A percentile compares a stretch with the other conserved stretches of the same genome.
phyloP scores from a whole-genome alignment of 2,329 filamentous ascomycete species.

The Exophiala alcalophila region DNA sequence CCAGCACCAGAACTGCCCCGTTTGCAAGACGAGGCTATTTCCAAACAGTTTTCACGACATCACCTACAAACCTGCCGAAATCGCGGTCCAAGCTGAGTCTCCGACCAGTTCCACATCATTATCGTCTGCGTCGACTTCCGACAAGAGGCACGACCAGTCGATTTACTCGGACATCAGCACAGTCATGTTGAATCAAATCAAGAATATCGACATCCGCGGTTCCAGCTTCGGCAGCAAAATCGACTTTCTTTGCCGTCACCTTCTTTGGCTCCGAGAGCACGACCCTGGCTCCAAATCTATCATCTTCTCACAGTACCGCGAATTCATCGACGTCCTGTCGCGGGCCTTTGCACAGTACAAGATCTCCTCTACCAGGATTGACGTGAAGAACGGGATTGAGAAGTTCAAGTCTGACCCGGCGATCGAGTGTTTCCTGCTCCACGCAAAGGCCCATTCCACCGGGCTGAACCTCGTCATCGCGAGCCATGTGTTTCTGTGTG shows the following conservation, averaged over 20 bases:
- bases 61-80: constrained; percentile 71
- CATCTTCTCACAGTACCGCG: constrained; percentile 87
- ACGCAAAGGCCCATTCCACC: constrained; percentile 82
- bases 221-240: constrained; percentile 77
- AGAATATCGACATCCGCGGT: constrained; percentile 72
- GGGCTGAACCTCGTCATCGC: constrained; percentile 91
- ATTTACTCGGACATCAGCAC: constrained; percentile 79
- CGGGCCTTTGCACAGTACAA: constrained; percentile 67
- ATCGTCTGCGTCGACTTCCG: constrained; percentile 13
- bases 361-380: constrained; percentile 71
- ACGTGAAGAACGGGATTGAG: constrained; percentile 65
- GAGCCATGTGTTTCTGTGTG: constrained; percentile 90
- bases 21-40: constrained; percentile 71
- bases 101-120: constrained; percentile 8
- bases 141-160: constrained; percentile 38
- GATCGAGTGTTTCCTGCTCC: constrained; percentile 80
- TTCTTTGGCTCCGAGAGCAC: constrained; percentile 78
- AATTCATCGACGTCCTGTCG: constrained; percentile 72
- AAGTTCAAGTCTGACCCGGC: constrained; percentile 72
- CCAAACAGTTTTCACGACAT: constrained; percentile 76
- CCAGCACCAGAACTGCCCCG: constrained; percentile 71
- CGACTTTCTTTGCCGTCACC: constrained; percentile 74
- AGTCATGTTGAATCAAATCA: constrained; percentile 72
- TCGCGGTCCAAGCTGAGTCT: constrained; percentile 62
- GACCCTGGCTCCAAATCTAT: constrained; percentile 88